Evolutionary conservation across 176 grass and related monocot species (phyloP).

Genomic region (Neostapfia colusana): DNA sequence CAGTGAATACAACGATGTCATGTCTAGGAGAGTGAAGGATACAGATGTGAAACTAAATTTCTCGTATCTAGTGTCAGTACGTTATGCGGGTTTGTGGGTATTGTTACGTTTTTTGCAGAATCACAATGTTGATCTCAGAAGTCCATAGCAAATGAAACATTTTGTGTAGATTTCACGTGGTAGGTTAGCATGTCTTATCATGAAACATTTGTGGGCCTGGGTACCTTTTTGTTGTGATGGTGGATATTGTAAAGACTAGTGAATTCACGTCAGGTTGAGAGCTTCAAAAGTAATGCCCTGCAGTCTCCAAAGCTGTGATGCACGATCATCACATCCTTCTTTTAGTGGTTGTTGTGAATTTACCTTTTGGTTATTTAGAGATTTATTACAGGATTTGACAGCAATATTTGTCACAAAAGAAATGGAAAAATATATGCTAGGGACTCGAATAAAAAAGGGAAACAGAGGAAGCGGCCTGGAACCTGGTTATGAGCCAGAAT

Average conservation of each 20-base stretch:
- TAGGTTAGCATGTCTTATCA: not conserved
- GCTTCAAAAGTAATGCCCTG: not conserved
- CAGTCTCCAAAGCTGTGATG: not conserved
- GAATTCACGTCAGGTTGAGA: not conserved
- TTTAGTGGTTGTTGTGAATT: not conserved
- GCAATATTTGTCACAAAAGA: not conserved
- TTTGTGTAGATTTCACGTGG: not conserved
- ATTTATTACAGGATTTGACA: not conserved
- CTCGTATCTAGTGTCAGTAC: not conserved
- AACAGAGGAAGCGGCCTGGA: not conserved
- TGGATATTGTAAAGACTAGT: not conserved
- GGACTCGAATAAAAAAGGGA: too few relatives aligned
- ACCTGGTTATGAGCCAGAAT: not conserved
- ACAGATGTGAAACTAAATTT: not conserved
- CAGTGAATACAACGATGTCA: not conserved
- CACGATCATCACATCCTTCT: not conserved
- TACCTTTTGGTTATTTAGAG: not conserved
- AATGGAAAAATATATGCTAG: not conserved
- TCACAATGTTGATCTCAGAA: not conserved
- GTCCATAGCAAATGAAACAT: not conserved
- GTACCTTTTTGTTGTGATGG: not conserved
- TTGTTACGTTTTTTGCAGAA: not conserved
- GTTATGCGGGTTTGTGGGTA: not conserved
- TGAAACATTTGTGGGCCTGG: not conserved
- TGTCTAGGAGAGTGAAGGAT: not conserved